These are phyloP conservation scores for Trichoderma guizhouense DNA, from an alignment of 2,329 filamentous ascomycete species.

Conservation along the genomic window DNA sequence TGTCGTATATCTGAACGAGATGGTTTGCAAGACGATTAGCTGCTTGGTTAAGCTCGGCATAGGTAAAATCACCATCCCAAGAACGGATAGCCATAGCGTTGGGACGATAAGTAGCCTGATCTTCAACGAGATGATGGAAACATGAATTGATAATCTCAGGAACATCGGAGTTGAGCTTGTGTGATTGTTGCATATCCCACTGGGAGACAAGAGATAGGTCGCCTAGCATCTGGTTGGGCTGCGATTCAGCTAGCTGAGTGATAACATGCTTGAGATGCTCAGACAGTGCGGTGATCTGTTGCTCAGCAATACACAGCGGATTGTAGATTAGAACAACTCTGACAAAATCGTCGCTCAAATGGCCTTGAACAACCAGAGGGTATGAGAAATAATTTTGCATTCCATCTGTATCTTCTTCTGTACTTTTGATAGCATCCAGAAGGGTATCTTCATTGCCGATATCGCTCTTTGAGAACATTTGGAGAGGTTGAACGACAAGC, in stretches of 20 bases:
- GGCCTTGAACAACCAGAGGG: not conserved
- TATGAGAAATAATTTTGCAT: slow-evolving; percentile 13
- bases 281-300: not conserved
- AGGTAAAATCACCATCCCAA: slow-evolving; percentile 24
- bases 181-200: not conserved
- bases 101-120: not conserved
- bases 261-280: slow-evolving; percentile 6
- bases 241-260: not conserved
- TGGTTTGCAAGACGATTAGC: not conserved
- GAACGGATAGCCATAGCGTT: slow-evolving; percentile 16
- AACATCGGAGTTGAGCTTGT: not conserved
- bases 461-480: not conserved
- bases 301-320: not conserved
- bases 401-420: not conserved
- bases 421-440: not conserved
- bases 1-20: slow-evolving; percentile 10
- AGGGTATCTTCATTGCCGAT: not conserved
- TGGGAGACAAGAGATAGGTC: not conserved
- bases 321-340: slow-evolving; percentile 3
- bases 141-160: not conserved
- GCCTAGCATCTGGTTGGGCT: not conserved
- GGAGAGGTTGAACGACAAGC: not conserved
- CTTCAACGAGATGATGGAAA: slow-evolving; percentile 13
- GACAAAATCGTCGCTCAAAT: not conserved
- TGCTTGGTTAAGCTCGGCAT: slow-evolving; percentile 17